Percentiles rank a stretch among this genome's conserved stretches.
These are phyloP conservation scores for Camellia granthamiana DNA, from an alignment of 148 eudicot genomes.

Conservation along the genomic window DNA sequence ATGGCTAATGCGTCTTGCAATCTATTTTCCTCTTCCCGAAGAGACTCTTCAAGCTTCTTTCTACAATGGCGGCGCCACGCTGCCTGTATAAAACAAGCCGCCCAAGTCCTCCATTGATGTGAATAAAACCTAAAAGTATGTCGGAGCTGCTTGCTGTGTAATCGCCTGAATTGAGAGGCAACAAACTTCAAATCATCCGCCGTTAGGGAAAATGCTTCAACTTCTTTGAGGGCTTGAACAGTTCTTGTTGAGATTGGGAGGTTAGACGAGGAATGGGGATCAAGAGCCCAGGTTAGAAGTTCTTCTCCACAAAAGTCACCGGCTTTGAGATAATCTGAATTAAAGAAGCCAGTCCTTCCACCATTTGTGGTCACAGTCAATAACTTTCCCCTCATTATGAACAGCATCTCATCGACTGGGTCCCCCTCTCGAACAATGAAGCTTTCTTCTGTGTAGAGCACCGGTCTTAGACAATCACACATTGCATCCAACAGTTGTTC, in stretches of 20 bases:
- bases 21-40: constrained; percentile 59
- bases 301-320: constrained; percentile 98
- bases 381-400: constrained; percentile 76
- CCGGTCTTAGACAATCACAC: constrained; percentile 85
- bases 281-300: constrained; percentile 93
- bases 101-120: constrained; percentile 97
- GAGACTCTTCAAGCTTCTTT: constrained; percentile 67
- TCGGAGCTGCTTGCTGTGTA: constrained; percentile 80
- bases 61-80: constrained; percentile 72
- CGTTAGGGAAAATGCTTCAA: constrained; percentile 73
- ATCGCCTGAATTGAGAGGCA: constrained; percentile 76
- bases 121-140: constrained; percentile 87
- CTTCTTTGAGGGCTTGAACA: constrained; percentile 69
- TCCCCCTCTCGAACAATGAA: constrained; percentile 80
- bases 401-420: constrained; percentile 87
- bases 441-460: constrained; percentile 77
- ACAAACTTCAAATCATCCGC: constrained; percentile 80
- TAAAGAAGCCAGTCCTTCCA: constrained; percentile 82
- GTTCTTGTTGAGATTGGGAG: constrained; percentile 89
- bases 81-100: constrained; percentile 87
- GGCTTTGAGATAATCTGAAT: constrained; percentile 60
- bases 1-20: constrained; percentile 61
- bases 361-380: constrained; percentile 79
- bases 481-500: constrained; percentile 80
- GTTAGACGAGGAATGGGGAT: constrained; percentile 63